Evolutionary conservation across 257 asterid genomes (phyloP), one percentile per base, ranked within the genome.

Genomic region (Leonotis leonurus): DNA sequence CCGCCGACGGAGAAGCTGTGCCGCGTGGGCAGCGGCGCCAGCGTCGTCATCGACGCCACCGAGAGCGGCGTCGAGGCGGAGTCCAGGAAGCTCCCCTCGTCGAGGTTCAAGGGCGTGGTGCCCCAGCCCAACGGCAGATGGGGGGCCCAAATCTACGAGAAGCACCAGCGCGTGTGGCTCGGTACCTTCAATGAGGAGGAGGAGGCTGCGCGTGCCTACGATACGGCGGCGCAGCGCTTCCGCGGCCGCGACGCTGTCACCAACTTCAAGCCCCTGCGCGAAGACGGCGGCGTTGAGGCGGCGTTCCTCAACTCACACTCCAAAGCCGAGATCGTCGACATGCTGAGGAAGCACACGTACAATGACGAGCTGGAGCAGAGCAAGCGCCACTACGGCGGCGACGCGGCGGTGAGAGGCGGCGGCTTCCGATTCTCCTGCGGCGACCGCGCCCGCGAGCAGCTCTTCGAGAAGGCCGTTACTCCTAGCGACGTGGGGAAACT

Each of bases 61-160:
- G 32, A 27, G 32, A 27, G 32, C 32, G 32, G 32, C 32, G 3
- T 27, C 4, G 96, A 87, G 24, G 96, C 91, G 32, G 32, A 27
- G 32, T 27, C 32, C 3, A 27, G 5, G 32, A 27, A 27, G 32
- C 32, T 27, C 5, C 32, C 32, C 0, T 91, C 98, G 0, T 91
- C 98, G 1, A 72, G 79, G 37, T 91, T 75, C 85, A 91, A 91
- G 77, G 32, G 32, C 32, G 32, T 27, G 32, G 32, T 27, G 32
- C 32, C 98, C 1, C 98, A 91, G 78, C 97, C 98, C 0, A 91
- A 91, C 56, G 98, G 98, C 1, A 49, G 98, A 48, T 91, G 98
- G 98, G 98, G 96, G 1, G 96, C 98, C 0, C 98, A 91, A 77
- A 91, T 91, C 63, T 88, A 86, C 70, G 95, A 86, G 41, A 92